Evolutionary conservation across 495 filamentous ascomycete genomes (phyloP), one percentile per base, ranked within the genome.

Genomic region (Penicillium cinerascens): DNA sequence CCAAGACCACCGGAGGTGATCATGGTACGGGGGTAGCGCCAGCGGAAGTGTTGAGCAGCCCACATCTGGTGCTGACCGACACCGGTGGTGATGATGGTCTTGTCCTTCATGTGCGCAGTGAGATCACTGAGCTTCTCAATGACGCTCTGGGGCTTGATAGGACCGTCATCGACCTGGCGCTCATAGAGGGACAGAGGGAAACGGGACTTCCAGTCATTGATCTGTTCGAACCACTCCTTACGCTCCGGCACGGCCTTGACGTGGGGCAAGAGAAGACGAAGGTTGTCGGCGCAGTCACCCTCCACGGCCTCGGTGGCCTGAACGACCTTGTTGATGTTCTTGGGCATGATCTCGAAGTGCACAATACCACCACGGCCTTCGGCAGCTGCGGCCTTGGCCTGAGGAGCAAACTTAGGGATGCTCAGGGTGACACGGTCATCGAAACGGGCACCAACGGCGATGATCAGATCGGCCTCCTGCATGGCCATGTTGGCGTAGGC

Each of bases 41-140:
- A 97, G 53, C 91, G 85, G 79, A 87, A 97, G 71, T 95, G 89
- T 71, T 96, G 91, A 13, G 91, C 92, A 20, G 87, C 76, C 92
- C 92, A 96, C 93, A 97, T 96, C 73, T 97, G 92, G 71, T 97
- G 92, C 68, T 97, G 92, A 37, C 92, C 92, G 36, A 96, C 92
- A 62, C 92, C 92, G 3, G 92, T 97, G 10, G 91, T 72, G 65
- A 97, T 93, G 66, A 95, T 83, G 16, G 89, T 95, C 54, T 82
- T 73, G 3, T 92, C 75, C 68, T 96, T 95, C 47, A 82, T 82
- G 58, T 82, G 52, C 1, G 81, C 84, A 1, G 87, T 91, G 35
- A 93, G 73, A 16, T 87, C 80, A 64, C 83, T 89, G 27, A 97
- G 81, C 63, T 87, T 88, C 68, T 92, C 83, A 49, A 97, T 91